phyloP scores from a whole-genome alignment of 352 stramenopile species.

The Thraustochytrium sp. region DNA sequence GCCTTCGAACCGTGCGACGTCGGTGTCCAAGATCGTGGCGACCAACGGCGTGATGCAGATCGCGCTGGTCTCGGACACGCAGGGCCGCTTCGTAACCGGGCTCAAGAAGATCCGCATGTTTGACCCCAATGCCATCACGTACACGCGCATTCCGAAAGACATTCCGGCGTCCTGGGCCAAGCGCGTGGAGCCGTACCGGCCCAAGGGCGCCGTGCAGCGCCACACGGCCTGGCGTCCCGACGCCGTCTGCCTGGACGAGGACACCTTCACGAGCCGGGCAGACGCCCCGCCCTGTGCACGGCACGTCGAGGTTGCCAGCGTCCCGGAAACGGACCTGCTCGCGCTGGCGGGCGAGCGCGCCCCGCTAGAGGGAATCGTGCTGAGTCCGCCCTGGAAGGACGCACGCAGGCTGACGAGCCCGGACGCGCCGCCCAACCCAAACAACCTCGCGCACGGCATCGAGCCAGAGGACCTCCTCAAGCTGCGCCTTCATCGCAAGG shows the following conservation, averaged over 20 bases:
- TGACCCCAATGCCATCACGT: slow-evolving; percentile 33
- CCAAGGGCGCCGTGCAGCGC: slow-evolving; percentile 3
- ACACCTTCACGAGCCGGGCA: neutral
- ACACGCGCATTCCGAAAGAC: slow-evolving; percentile 36
- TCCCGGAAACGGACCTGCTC: slow-evolving; percentile 15
- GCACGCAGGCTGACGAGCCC: neutral
- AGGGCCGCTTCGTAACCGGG: slow-evolving; percentile 21
- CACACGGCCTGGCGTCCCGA: slow-evolving; percentile 28
- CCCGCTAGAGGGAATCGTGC: slow-evolving; percentile 41
- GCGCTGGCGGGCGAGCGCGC: neutral
- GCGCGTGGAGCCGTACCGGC: neutral
- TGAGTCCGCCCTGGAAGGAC: slow-evolving; percentile 39
- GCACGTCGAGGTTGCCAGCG: neutral
- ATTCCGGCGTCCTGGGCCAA: slow-evolving; percentile 38
- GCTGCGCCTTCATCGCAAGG: slow-evolving; percentile 10
- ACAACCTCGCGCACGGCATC: slow-evolving; percentile 16
- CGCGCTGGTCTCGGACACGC: slow-evolving; percentile 21
- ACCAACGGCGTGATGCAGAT: slow-evolving; percentile 24
- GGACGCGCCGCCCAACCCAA: neutral
- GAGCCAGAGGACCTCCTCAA: slow-evolving; percentile 37
- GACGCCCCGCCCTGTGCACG: neutral
- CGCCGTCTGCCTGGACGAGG: neutral
- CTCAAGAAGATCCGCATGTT: slow-evolving; percentile 29
- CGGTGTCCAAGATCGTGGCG: slow-evolving; percentile 4
- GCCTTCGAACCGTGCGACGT: neutral